Conservation (phyloP, 305 asterid genomes). For the Fraxinus xanthoxyloides region DNA sequence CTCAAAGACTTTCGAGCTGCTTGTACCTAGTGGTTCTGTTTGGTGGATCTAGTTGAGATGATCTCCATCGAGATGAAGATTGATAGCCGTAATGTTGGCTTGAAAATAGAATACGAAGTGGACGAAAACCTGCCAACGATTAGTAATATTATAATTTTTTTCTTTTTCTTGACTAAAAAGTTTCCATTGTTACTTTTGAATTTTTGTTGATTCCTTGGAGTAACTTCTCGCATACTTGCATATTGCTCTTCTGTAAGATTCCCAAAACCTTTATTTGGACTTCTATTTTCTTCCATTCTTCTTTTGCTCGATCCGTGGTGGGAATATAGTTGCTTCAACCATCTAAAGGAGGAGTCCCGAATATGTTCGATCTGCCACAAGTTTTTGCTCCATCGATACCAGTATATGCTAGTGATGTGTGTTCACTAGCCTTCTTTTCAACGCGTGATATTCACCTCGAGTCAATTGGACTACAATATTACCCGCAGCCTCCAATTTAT, state of each 20-base stretch:
- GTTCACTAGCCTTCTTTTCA: constrained; percentile 40
- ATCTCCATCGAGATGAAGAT: too few relatives aligned
- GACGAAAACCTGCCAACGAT: too few relatives aligned
- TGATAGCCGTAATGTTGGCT: too few relatives aligned
- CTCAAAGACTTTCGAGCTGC: too few relatives aligned
- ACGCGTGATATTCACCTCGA: constrained; percentile 35
- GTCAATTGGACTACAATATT: constrained; percentile 30
- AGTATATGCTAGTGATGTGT: constrained; percentile 32
- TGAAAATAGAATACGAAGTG: too few relatives aligned
- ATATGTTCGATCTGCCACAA: constrained; percentile 47
- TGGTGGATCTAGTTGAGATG: too few relatives aligned
- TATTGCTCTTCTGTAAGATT: background rate
- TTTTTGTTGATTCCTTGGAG: constrained; percentile 14
- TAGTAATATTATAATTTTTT: background rate
- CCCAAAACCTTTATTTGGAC: background rate
- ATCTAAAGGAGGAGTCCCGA: constrained; percentile 40
- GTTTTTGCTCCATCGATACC: constrained; percentile 39
- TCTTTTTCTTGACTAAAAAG: constrained; percentile 19
- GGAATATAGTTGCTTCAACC: constrained; percentile 29
- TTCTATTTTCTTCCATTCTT: background rate
- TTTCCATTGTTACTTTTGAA: constrained; percentile 1
- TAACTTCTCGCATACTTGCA: constrained; percentile 7
- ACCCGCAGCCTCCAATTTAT: constrained; percentile 16
- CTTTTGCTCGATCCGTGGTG: constrained; percentile 9
- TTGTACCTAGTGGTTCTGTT: too few relatives aligned